Percentiles rank a stretch among this genome's conserved stretches.
phyloP scores from a whole-genome alignment of 495 filamentous ascomycete species.

The Aspergillus wentii region DNA sequence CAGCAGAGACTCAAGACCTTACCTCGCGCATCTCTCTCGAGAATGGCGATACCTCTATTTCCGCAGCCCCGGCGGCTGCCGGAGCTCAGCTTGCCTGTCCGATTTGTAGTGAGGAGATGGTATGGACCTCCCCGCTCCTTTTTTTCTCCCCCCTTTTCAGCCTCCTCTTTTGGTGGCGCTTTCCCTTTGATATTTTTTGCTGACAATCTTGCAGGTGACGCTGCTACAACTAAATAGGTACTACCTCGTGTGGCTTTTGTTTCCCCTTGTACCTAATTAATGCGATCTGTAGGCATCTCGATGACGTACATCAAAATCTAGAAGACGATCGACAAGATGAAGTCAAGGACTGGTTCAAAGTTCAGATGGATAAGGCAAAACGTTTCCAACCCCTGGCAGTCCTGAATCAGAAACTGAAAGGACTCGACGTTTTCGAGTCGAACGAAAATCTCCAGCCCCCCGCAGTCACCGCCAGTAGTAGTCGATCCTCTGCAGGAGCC shows the following conservation, averaged over 20 bases:
- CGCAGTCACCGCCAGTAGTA: conserved; percentile 12
- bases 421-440: conserved; percentile 95
- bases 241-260: conserved; percentile 1
- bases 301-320: conserved; percentile 90
- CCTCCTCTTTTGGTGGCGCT: too few relatives aligned
- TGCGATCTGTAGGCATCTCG: conserved; percentile 65
- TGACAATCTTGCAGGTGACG: conserved; percentile 60
- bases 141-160: conserved; percentile 2
- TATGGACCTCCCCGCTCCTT: conserved; percentile 22
- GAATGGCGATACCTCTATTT: conserved; percentile 42
- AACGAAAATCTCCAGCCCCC: conserved; percentile 59
- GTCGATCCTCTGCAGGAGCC: conserved; percentile 22
- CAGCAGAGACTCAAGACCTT: conserved; percentile 54
- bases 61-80: conserved; percentile 47
- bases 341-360: conserved; percentile 97
- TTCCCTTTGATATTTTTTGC: conserved; percentile 5
- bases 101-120: conserved; percentile 97
- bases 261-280: conserved; percentile 11
- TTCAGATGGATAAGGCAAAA: conserved; percentile 93
- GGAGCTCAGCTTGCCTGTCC: conserved; percentile 76
- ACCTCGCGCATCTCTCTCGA: conserved; percentile 53
- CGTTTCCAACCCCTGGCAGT: conserved; percentile 90
- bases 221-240: conserved; percentile 89
- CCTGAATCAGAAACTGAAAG: conserved; percentile 92
- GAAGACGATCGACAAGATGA: conserved; percentile 92